phyloP scores from a whole-genome alignment of 148 eudicot genomes.

The Camellia lanceoleosa region DNA sequence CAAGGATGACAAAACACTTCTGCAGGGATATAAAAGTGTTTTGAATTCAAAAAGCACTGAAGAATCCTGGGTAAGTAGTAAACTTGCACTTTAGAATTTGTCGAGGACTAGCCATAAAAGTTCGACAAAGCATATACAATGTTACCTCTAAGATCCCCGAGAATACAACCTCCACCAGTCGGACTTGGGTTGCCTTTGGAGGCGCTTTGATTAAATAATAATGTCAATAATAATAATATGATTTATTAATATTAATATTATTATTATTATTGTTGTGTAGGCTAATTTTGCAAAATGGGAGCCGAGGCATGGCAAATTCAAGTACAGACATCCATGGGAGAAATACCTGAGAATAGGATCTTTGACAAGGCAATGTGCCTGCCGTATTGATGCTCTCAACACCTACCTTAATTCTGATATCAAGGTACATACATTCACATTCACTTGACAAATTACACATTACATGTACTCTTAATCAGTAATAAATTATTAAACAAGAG shows the following conservation, averaged over 20 bases:
- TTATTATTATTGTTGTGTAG: neutral
- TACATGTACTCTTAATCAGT: too few species aligned
- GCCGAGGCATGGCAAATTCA: conserved; percentile 24
- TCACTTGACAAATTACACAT: too few species aligned
- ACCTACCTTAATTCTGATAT: conserved; percentile 22
- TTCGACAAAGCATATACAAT: too few species aligned
- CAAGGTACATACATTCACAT: neutral
- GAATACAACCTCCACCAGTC: neutral
- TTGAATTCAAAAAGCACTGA: conserved; percentile 54
- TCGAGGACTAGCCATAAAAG: too few species aligned
- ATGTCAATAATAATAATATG: too few species aligned
- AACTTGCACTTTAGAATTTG: neutral
- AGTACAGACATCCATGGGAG: conserved; percentile 31
- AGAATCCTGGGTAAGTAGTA: conserved; percentile 52
- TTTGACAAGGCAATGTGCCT: conserved; percentile 34
- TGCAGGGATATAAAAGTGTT: conserved; percentile 41
- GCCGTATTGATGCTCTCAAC: conserved; percentile 31
- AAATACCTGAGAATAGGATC: conserved; percentile 32
- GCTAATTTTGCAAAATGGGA: neutral
- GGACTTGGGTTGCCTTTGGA: neutral
- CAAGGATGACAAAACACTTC: conserved; percentile 25
- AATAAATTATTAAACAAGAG: too few species aligned
- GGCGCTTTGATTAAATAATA: neutral
- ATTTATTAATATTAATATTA: too few species aligned
- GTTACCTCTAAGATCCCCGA: too few species aligned